Conservation (phyloP, 202 grass and related monocot species). For the Panicum hallii region DNA sequence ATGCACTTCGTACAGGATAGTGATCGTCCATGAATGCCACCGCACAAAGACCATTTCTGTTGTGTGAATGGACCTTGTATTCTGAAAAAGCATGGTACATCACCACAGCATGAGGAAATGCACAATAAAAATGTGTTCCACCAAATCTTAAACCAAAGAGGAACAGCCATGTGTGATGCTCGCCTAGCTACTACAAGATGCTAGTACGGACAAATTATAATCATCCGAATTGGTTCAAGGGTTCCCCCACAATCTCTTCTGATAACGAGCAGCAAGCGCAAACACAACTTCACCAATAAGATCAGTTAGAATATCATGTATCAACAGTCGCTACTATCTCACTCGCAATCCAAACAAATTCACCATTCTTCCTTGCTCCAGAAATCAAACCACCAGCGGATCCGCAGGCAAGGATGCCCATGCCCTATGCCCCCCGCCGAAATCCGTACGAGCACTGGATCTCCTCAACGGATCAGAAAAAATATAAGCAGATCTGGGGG, state of each 20-base stretch:
- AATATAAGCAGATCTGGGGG: slow-evolving; percentile 9
- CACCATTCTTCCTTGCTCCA: background rate
- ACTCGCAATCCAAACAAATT: background rate
- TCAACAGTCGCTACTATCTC: background rate
- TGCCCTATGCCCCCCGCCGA: background rate
- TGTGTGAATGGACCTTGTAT: slow-evolving; percentile 97
- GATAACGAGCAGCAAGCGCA: background rate
- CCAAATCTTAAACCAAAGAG: background rate
- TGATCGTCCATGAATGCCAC: slow-evolving; percentile 99
- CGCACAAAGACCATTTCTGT: slow-evolving; percentile 82
- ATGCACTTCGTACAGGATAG: slow-evolving; percentile 93
- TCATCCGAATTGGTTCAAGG: background rate
- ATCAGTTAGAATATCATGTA: slow-evolving; percentile 10
- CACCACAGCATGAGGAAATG: background rate
- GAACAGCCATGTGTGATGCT: background rate
- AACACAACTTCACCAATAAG: background rate
- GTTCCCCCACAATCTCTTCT: background rate
- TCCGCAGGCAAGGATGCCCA: background rate
- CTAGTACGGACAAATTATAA: background rate
- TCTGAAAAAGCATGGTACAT: slow-evolving; percentile 55
- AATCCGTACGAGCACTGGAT: slow-evolving; percentile 11
- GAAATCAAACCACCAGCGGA: slow-evolving; percentile 9
- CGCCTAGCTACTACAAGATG: background rate
- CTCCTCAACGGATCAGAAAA: slow-evolving; percentile 8
- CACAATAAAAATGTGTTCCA: background rate